These are phyloP conservation scores for Penicillium fuscoglaucum DNA, from an alignment of 2,329 filamentous ascomycete species.

Conservation along the genomic window DNA sequence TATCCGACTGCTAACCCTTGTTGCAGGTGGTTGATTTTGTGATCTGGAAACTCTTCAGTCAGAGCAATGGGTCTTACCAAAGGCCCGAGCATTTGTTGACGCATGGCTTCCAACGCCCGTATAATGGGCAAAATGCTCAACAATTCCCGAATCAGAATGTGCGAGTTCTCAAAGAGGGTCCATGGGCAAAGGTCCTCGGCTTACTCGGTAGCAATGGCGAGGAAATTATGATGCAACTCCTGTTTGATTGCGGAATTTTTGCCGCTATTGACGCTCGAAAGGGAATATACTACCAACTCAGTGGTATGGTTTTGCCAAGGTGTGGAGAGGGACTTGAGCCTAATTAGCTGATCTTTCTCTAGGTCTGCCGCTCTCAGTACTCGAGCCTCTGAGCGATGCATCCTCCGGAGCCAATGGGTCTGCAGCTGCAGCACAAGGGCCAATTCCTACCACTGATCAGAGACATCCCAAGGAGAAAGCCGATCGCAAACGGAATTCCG, in stretches of 20 bases:
- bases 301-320: constrained; percentile 55
- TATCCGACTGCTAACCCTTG: constrained; percentile 7
- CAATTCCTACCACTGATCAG: neutral
- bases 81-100: constrained; percentile 75
- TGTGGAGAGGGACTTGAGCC: neutral
- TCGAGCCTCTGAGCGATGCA: constrained; percentile 28
- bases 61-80: constrained; percentile 46
- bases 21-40: constrained; percentile 71
- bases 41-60: constrained; percentile 74
- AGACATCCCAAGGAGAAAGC: neutral
- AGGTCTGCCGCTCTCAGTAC: constrained; percentile 36
- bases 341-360: neutral
- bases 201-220: constrained; percentile 76
- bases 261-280: constrained; percentile 58
- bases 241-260: constrained; percentile 79
- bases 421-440: neutral
- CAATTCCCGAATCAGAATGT: constrained; percentile 69
- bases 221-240: constrained; percentile 71
- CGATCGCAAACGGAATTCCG: neutral
- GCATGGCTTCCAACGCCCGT: constrained; percentile 68
- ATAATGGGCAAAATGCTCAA: constrained; percentile 34
- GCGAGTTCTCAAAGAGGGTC: constrained; percentile 62
- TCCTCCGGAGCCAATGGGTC: neutral
- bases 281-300: constrained; percentile 74
- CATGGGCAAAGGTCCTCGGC: constrained; percentile 74